Evolutionary conservation across 768 basidiomycete genomes (phyloP).

Genomic region (Tulasnella calospora): DNA sequence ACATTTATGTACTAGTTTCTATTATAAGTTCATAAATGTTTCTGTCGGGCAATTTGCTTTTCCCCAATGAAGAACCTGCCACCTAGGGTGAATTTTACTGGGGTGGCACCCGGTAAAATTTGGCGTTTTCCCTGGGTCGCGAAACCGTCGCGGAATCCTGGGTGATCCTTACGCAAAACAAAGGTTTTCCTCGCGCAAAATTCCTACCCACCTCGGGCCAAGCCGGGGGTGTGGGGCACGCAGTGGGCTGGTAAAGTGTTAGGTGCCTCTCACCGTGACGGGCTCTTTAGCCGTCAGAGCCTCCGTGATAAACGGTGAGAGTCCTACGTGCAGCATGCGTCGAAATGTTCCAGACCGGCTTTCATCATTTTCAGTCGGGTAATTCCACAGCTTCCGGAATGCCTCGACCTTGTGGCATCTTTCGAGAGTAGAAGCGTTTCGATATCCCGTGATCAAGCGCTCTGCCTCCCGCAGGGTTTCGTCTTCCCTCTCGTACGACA

Average conservation of each 20-base stretch:
- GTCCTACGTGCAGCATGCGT: neutral
- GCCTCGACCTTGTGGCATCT: neutral
- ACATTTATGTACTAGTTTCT: no score
- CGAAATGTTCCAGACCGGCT: neutral
- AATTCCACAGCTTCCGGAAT: neutral
- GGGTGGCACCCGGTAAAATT: no score
- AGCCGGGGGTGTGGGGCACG: no score
- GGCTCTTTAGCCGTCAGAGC: neutral
- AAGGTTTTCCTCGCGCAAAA: no score
- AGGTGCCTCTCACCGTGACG: neutral
- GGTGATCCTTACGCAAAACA: no score
- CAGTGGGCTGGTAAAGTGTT: neutral
- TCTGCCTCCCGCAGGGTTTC: neutral
- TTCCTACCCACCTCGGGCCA: no score
- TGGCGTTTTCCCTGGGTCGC: no score
- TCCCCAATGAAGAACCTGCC: no score
- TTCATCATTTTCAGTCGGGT: neutral
- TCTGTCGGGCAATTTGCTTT: no score
- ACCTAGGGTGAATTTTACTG: no score
- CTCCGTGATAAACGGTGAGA: neutral
- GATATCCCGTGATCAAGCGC: neutral
- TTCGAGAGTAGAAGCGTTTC: neutral
- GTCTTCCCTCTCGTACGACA: neutral
- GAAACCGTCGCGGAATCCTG: no score
- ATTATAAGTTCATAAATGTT: no score